Conservation (phyloP, 495 filamentous ascomycete genomes). For the Neurospora hispaniola region DNA sequence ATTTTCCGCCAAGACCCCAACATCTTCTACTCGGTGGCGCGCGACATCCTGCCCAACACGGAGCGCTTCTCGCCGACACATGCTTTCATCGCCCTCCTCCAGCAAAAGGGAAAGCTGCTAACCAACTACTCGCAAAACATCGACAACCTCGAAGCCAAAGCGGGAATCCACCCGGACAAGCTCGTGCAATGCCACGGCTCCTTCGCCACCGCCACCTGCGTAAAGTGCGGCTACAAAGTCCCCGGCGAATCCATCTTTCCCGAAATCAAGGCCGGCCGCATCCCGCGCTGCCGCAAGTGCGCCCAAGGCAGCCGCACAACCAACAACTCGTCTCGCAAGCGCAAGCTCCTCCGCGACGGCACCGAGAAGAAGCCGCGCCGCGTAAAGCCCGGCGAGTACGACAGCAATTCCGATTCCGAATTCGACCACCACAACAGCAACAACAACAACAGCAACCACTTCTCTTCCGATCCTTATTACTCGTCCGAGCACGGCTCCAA, state of each 20-base stretch:
- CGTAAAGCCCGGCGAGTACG: conserved; percentile 39
- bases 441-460: conserved; percentile 24
- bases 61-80: conserved; percentile 78
- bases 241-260: conserved; percentile 64
- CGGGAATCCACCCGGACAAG: conserved; percentile 72
- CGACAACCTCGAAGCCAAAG: conserved; percentile 86
- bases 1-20: conserved; percentile 77
- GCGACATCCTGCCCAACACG: conserved; percentile 73
- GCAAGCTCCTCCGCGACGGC: conserved; percentile 61
- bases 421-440: conserved; percentile 48
- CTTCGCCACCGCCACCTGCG: conserved; percentile 84
- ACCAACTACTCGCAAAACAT: conserved; percentile 99
- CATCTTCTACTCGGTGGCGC: conserved; percentile 87
- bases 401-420: conserved; percentile 63
- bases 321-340: conserved; percentile 44
- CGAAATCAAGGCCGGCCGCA: conserved; percentile 63
- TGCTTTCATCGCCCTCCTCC: conserved; percentile 88
- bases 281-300: conserved; percentile 55
- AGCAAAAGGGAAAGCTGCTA: conserved; percentile 78
- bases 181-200: conserved; percentile 94
- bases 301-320: conserved; percentile 36
- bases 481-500: conserved; percentile 1
- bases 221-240: conserved; percentile 71
- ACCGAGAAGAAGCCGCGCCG: conserved; percentile 51
- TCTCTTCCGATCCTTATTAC: conserved; percentile 18